Conservation (phyloP, 2,329 filamentous ascomycete species). For the Pseudopithomyces maydicus region DNA sequence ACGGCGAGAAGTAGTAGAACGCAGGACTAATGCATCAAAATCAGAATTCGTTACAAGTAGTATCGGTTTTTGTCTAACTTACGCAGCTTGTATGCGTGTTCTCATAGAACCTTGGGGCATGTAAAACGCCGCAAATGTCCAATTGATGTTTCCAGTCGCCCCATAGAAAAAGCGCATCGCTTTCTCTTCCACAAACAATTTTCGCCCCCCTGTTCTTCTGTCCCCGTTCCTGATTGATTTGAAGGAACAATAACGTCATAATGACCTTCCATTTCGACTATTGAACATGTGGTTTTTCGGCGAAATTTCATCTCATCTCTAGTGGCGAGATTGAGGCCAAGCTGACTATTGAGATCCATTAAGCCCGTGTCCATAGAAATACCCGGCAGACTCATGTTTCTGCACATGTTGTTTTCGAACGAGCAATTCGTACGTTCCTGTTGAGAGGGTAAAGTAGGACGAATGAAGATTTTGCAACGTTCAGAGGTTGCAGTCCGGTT, state of each 20-base stretch:
- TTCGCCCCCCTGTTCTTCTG: background rate
- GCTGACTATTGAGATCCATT: conserved; percentile 11
- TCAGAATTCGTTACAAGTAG: background rate
- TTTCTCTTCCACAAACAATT: background rate
- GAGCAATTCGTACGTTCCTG: conserved; percentile 13
- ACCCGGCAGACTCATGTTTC: background rate
- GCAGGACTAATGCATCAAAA: background rate
- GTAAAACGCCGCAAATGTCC: background rate
- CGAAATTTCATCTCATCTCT: conserved; percentile 11
- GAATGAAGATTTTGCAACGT: conserved; percentile 8
- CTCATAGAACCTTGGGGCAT: background rate
- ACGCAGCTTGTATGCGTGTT: background rate
- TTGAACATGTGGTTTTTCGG: conserved; percentile 9
- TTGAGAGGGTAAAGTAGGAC: conserved; percentile 7
- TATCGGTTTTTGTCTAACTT: background rate
- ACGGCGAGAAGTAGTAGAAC: background rate
- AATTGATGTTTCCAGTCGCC: background rate
- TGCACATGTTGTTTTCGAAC: conserved; percentile 11
- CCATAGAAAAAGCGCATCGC: background rate
- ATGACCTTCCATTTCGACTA: conserved; percentile 1
- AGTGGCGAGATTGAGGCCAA: conserved; percentile 10
- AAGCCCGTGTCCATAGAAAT: conserved; percentile 17
- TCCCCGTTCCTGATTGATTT: background rate
- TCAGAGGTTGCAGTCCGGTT: background rate
- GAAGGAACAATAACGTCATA: background rate